Percentiles rank a stretch among this genome's conserved stretches.
These are phyloP conservation scores for Apiospora malaysiana DNA, from an alignment of 2,329 filamentous ascomycete genomes.

Conservation along the genomic window DNA sequence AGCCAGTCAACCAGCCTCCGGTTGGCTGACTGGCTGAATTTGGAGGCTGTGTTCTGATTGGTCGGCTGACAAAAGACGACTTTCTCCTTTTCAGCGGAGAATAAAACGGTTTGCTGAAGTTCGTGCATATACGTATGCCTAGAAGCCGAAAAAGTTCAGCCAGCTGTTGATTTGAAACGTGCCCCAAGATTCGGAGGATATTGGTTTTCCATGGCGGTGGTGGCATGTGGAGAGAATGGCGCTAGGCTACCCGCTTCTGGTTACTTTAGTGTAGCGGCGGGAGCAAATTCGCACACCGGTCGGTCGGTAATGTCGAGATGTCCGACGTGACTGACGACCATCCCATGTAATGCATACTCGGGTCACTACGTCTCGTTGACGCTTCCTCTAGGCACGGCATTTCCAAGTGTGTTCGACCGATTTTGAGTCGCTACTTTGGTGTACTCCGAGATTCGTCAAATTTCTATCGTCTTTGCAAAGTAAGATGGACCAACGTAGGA, in stretches of 20 bases:
- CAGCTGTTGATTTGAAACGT: too few species aligned
- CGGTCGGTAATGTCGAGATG: conserved; percentile 16
- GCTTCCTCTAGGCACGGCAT: background rate
- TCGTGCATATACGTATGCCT: too few species aligned
- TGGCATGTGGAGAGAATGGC: background rate
- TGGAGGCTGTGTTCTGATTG: too few species aligned
- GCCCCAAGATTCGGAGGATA: background rate
- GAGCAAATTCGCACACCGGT: background rate
- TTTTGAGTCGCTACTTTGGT: background rate
- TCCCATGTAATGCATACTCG: background rate
- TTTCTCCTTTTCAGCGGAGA: too few species aligned
- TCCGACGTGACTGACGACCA: background rate
- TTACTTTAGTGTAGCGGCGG: background rate
- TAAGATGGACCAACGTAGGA: background rate
- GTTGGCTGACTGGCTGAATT: too few species aligned
- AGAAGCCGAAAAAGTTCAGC: too few species aligned
- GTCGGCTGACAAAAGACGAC: too few species aligned
- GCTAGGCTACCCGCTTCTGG: background rate
- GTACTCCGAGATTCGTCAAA: background rate
- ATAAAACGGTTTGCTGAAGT: too few species aligned
- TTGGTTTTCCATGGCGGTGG: background rate
- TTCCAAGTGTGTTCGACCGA: background rate
- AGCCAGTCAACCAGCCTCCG: too few species aligned
- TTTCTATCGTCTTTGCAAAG: background rate
- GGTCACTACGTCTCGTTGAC: background rate